phyloP scores from a whole-genome alignment of 108 stramenopile genomes.

The Chaetoceros tenuissimus region DNA sequence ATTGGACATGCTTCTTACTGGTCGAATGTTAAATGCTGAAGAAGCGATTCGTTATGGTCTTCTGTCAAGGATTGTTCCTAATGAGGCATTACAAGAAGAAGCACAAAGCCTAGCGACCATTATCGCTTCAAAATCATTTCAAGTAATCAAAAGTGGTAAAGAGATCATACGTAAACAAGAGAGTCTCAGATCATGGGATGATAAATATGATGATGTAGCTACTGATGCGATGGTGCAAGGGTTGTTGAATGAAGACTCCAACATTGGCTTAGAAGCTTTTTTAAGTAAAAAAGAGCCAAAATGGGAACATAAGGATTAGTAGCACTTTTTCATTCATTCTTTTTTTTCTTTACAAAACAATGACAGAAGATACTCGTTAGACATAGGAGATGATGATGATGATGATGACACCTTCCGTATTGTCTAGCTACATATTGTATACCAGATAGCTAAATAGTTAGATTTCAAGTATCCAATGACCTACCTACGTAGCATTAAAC shows the following conservation, averaged over 20 bases:
- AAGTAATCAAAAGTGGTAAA: constrained; percentile 46
- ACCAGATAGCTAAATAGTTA: too few relatives aligned
- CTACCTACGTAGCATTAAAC: too few relatives aligned
- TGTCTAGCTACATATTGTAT: too few relatives aligned
- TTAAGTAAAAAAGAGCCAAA: constrained; percentile 28
- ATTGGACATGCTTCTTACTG: constrained; percentile 77
- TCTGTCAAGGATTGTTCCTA: constrained; percentile 27
- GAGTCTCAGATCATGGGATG: constrained; percentile 20
- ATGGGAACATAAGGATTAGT: too few relatives aligned
- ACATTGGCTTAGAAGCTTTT: constrained; percentile 47
- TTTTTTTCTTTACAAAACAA: too few relatives aligned
- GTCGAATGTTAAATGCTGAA: constrained; percentile 41
- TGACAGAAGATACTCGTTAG: too few relatives aligned
- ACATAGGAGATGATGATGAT: too few relatives aligned
- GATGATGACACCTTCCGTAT: too few relatives aligned
- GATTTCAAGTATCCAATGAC: too few relatives aligned
- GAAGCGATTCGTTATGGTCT: constrained; percentile 47
- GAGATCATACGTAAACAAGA: constrained; percentile 43
- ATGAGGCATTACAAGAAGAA: constrained; percentile 15
- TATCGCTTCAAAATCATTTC: constrained; percentile 41
- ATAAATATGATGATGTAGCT: constrained; percentile 44
- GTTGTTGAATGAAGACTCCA: constrained; percentile 40
- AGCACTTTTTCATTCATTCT: too few relatives aligned
- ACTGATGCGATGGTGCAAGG: constrained; percentile 44
- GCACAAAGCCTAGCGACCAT: constrained; percentile 24